Evolutionary conservation across 371 early-diverging fungal species (phyloP).

Genomic region (Circinella umbellata): DNA sequence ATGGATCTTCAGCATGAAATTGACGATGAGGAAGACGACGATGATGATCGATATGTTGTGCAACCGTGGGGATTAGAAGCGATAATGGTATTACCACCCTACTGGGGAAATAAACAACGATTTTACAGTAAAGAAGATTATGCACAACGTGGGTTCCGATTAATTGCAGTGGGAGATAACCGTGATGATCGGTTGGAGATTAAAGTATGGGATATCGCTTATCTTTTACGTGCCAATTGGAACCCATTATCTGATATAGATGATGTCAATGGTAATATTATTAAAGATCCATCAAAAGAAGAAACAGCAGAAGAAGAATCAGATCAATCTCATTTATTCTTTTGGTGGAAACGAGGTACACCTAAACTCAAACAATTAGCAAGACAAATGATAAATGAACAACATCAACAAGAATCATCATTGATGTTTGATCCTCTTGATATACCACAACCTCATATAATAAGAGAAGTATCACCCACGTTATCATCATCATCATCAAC

Average conservation of each 20-base stretch:
- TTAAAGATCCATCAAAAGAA: too few species aligned
- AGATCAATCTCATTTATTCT: conserved; percentile 23
- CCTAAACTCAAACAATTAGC: conserved; percentile 28
- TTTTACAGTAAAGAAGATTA: conserved; percentile 13
- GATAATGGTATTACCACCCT: conserved; percentile 44
- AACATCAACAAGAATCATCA: neutral
- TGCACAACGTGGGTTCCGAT: conserved; percentile 33
- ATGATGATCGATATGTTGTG: conserved; percentile 24
- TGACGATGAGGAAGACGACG: conserved; percentile 9
- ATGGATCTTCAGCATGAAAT: conserved; percentile 10
- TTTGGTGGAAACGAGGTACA: conserved; percentile 45
- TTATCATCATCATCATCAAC: neutral
- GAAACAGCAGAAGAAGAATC: neutral
- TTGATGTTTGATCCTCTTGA: neutral
- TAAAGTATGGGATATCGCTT: conserved; percentile 52
- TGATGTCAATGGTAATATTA: too few species aligned
- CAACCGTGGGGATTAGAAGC: conserved; percentile 52
- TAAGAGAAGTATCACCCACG: neutral
- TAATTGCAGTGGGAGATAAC: conserved; percentile 43
- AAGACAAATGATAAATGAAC: conserved; percentile 27
- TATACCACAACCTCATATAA: neutral
- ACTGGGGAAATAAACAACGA: conserved; percentile 19
- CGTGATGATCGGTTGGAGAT: conserved; percentile 39
- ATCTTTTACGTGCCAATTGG: conserved; percentile 34
- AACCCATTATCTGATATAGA: conserved; percentile 21